Percentiles rank a stretch among this genome's conserved stretches.
Evolutionary conservation across 805 yeast genomes (phyloP).

Genomic region (Yamadazyma nakazawae): DNA sequence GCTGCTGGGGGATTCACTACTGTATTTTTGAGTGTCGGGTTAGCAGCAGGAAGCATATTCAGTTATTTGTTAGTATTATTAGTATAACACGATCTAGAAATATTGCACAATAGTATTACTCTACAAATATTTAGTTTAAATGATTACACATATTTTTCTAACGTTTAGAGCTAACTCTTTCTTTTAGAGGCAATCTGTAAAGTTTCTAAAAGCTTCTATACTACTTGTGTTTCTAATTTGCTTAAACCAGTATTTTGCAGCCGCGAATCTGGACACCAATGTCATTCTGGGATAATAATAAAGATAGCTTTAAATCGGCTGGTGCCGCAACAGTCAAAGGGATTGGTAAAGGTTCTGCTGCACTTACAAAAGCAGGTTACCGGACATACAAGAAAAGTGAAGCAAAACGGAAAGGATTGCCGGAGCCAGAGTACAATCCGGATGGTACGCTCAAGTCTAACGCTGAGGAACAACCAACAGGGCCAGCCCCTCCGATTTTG

Average conservation of each 20-base stretch:
- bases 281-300: constrained; percentile 43
- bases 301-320: constrained; percentile 48
- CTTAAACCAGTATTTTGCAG: background rate
- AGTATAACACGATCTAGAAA: constrained; percentile 7
- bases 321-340: constrained; percentile 49
- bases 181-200: too few relatives aligned
- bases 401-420: constrained; percentile 24
- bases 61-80: constrained; percentile 62
- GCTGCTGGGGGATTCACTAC: constrained; percentile 95
- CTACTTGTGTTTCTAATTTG: too few relatives aligned
- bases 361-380: constrained; percentile 50
- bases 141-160: too few relatives aligned
- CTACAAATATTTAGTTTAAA: too few relatives aligned
- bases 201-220: too few relatives aligned
- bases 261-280: constrained; percentile 7
- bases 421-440: constrained; percentile 11
- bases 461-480: background rate
- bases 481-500: constrained; percentile 10
- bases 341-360: constrained; percentile 48
- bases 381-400: constrained; percentile 46
- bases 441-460: constrained; percentile 10
- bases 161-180: too few relatives aligned
- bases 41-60: constrained; percentile 72
- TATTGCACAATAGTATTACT: too few relatives aligned
- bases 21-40: constrained; percentile 71